These are phyloP conservation scores for Botrytis paeoniae DNA, from an alignment of 2,329 filamentous ascomycete genomes.

Conservation along the genomic window DNA sequence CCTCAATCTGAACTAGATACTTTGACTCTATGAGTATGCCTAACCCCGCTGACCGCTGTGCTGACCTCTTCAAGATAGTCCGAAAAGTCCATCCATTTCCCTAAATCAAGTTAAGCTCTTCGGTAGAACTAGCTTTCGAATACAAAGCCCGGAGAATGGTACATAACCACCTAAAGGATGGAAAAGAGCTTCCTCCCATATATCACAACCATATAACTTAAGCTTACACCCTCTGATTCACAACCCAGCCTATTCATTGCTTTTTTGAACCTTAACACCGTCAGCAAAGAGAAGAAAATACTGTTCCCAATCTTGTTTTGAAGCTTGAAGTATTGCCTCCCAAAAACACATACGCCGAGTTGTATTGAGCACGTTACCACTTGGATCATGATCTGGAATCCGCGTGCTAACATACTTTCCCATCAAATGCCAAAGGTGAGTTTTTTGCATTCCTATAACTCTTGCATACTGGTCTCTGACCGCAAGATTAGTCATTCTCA, in stretches of 20 bases:
- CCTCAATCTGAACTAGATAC: fast-evolving
- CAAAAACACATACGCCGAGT: background rate
- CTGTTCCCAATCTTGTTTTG: background rate
- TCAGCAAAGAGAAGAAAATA: background rate
- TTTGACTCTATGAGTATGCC: background rate
- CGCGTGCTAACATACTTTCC: background rate
- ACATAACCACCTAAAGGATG: background rate
- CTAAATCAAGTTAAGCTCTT: background rate
- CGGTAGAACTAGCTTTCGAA: background rate
- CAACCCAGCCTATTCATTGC: background rate
- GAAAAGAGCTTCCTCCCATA: background rate
- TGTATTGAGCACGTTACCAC: too few relatives aligned
- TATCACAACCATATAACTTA: background rate
- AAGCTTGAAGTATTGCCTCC: background rate
- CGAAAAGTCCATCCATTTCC: background rate
- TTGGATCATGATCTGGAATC: background rate
- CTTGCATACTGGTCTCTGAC: background rate
- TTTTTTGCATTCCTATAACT: background rate
- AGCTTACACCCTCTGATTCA: background rate
- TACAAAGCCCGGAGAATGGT: background rate
- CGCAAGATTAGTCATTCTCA: background rate
- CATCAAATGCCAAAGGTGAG: background rate
- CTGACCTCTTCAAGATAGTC: background rate
- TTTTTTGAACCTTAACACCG: background rate
- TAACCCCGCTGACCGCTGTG: background rate